A percentile compares a stretch with the other conserved stretches of the same genome.
Evolutionary conservation across 148 eudicot species (phyloP).

Genomic region (Chenopodium quinoa): DNA sequence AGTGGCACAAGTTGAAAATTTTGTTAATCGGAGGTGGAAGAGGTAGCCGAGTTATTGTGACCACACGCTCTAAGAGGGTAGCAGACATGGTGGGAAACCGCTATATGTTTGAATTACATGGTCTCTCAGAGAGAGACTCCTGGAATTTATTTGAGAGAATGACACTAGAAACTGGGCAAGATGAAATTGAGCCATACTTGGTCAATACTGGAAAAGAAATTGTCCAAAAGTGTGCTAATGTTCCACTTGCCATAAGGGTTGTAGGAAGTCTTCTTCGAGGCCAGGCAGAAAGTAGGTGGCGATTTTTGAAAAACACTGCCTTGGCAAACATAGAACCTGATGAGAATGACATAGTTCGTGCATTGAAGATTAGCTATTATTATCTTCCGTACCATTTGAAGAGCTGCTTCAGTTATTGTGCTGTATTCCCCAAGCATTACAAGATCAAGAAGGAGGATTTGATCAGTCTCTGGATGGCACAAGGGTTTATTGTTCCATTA

Average conservation of each 20-base stretch:
- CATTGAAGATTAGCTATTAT: conserved; percentile 39
- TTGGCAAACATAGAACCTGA: conserved; percentile 24
- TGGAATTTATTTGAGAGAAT: conserved; percentile 32
- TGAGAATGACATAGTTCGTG: conserved; percentile 19
- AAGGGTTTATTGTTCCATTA: conserved; percentile 9
- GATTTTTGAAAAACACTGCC: conserved; percentile 23
- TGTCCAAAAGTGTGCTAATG: conserved; percentile 24
- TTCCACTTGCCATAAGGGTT: conserved; percentile 32
- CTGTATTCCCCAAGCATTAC: conserved; percentile 24
- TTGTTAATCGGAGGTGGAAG: conserved; percentile 19
- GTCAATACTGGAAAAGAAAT: conserved; percentile 32
- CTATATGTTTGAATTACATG: conserved; percentile 9
- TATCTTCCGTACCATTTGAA: conserved; percentile 15
- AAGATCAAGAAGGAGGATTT: conserved; percentile 12
- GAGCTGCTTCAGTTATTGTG: conserved; percentile 24
- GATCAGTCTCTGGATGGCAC: conserved; percentile 24
- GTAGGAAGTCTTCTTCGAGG: conserved; percentile 37
- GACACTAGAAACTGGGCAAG: conserved; percentile 21
- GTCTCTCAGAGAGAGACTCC: conserved; percentile 30
- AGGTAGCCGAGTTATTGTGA: conserved; percentile 39
- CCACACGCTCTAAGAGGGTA: conserved; percentile 34
- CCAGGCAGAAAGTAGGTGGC: conserved; percentile 34
- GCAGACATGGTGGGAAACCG: conserved; percentile 24
- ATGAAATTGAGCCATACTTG: not conserved
- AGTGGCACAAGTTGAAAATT: conserved; percentile 21